Percentiles rank a stretch among this genome's conserved stretches.
phyloP scores from a whole-genome alignment of 208 protist species.

The Wallacemonas sp. region DNA sequence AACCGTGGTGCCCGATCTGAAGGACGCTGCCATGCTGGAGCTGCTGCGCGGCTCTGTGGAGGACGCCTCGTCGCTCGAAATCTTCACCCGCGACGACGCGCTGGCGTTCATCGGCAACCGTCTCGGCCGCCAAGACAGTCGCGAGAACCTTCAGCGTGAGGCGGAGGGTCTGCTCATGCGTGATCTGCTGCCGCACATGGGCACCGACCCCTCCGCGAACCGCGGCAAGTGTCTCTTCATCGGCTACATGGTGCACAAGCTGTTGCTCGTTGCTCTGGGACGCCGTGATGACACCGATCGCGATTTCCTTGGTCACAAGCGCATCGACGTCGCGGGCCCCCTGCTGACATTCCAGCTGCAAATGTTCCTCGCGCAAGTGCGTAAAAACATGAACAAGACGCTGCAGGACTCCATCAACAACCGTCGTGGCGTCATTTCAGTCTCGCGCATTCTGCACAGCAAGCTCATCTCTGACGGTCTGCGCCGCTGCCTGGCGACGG shows the following conservation, averaged over 20 bases:
- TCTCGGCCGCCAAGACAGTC: constrained; percentile 78
- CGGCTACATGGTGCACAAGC: constrained; percentile 97
- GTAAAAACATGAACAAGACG: constrained; percentile 96
- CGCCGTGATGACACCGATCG: constrained; percentile 94
- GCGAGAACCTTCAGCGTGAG: constrained; percentile 87
- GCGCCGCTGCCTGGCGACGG: constrained; percentile 97
- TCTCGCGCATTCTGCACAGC: constrained; percentile 93
- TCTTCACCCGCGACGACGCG: constrained; percentile 96
- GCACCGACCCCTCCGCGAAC: constrained; percentile 75
- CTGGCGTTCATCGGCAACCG: constrained; percentile 95
- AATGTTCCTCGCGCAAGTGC: constrained; percentile 98
- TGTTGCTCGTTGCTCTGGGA: constrained; percentile 94
- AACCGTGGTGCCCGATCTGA: constrained; percentile 84
- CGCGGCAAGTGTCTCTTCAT: constrained; percentile 97
- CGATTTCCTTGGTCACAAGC: constrained; percentile 99
- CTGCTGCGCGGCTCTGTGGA: constrained; percentile 92
- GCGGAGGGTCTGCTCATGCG: constrained; percentile 93
- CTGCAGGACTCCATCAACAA: constrained; percentile 70
- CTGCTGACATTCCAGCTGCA: constrained; percentile 93
- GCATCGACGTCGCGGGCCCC: constrained; percentile 96
- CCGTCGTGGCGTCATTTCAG: constrained; percentile 51
- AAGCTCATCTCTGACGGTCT: constrained; percentile 96
- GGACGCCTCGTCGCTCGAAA: constrained; percentile 80
- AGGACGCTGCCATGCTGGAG: constrained; percentile 85
- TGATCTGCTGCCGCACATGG: constrained; percentile 90